These are phyloP conservation scores for Gardenia jasminoides DNA, from an alignment of 257 asterid genomes.

Conservation along the genomic window DNA sequence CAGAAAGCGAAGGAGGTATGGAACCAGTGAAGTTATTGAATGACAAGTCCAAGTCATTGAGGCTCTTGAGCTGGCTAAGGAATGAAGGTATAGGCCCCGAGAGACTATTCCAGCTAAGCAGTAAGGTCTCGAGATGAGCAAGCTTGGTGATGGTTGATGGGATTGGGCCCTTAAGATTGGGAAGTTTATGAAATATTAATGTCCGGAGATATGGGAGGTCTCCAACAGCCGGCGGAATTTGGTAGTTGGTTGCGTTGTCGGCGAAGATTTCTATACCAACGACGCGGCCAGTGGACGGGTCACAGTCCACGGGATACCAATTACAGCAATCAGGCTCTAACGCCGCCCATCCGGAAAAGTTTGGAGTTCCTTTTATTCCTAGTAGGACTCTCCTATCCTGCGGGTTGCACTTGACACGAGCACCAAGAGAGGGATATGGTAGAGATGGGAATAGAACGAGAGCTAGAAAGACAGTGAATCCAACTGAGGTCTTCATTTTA, in stretches of 20 bases:
- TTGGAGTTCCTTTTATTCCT: too few species aligned
- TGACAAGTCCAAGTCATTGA: constrained; percentile 34
- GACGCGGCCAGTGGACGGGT: constrained; percentile 57
- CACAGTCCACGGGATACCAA: too few species aligned
- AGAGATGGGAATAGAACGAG: too few species aligned
- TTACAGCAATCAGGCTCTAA: too few species aligned
- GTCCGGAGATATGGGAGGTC: constrained; percentile 46
- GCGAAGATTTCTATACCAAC: constrained; percentile 31
- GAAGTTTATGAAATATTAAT: constrained; percentile 31
- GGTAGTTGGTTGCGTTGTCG: constrained; percentile 42
- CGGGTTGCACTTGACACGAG: too few species aligned
- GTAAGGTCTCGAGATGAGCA: constrained; percentile 27
- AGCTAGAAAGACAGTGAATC: too few species aligned
- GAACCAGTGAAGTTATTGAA: constrained; percentile 43
- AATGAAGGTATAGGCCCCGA: constrained; percentile 52
- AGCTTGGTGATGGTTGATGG: constrained; percentile 43
- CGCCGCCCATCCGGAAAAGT: too few species aligned
- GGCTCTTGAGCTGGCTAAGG: constrained; percentile 36
- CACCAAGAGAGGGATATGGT: too few species aligned
- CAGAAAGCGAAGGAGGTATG: constrained; percentile 42
- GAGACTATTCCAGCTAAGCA: constrained; percentile 36
- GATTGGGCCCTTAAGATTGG: constrained; percentile 58
- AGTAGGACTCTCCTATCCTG: too few species aligned
- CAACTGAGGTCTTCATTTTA: too few species aligned
- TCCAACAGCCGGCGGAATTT: constrained; percentile 46